Base-by-base conservation (phyloP, 176 grass and related monocot species). In the Bromus sterilis region DNA sequence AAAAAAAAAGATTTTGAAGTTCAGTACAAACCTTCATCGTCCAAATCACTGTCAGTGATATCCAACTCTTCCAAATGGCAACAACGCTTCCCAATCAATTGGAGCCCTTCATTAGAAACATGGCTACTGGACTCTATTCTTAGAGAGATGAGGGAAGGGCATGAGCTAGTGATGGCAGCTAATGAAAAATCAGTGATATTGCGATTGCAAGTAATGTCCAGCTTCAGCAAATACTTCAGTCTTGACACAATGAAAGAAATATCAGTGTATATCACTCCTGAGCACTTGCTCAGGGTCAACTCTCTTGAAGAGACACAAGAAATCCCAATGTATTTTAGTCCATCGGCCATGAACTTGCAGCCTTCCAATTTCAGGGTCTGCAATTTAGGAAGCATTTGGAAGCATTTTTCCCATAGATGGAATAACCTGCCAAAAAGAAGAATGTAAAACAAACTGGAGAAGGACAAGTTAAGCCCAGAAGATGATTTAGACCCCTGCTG, bases 1-100 rank as follows among this genome's bases (percentile, higher is more conserved):
- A n/a, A n/a, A n/a, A n/a, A n/a, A n/a, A n/a, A n/a, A n/a, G n/a
- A n/a, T n/a, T n/a, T n/a, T n/a, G n/a, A n/a, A 49, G 28, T 83
- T 20, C 55, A 25, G 72, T 53, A 90, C 40, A 53, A 31, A 97
- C 91, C 94, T 94, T 94, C 80, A 68, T 98, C 86, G 26, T 98
- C 92, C 61, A 98, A 89, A 78, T 94, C 88, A 75, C 63, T 98
- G 70, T 94, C 95, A 9, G 92, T 94, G 56, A 98, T 78, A 67
- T 98, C 90, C 58, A 94, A 33, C 46, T 94, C 90, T 78, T 94
- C 88, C 78, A 97, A 58, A 12, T 80, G 79, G 40, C 2, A 56
- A 83, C 92, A 94, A 6, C 20, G 78, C 43, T 66, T 85, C 62
- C 92, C 92, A 20, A 98, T 94, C 55, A 98, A 59, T 43, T 78